Evolutionary conservation across 495 filamentous ascomycete species (phyloP), one percentile per base, ranked within the genome.

Genomic region (Extremus antarcticus): DNA sequence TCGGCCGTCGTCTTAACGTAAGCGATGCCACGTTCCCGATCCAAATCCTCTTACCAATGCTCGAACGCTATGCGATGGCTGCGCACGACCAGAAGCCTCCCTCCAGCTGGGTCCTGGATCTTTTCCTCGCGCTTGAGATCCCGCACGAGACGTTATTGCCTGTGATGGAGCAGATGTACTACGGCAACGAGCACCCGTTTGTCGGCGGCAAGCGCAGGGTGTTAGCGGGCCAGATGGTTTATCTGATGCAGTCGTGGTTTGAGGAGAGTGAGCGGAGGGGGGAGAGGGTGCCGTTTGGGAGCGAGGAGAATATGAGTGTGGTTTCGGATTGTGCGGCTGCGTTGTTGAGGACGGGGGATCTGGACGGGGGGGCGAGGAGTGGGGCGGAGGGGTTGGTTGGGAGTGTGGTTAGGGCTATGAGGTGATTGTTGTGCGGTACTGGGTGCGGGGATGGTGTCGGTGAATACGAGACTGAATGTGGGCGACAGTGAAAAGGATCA

Each of bases 151-250:
- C 82, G 1, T 73, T 96, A 16, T 76, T 87, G 60, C 73, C 81
- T 17, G 81, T 89, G 35, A 77, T 98, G 8, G 92, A 96, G 65
- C 72, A 73, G 29, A 83, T 94, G 74, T 90, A 84, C 64, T 90
- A 91, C 68, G 78, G 81, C 41, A 83, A 94, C 59, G 86, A 92
- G 64, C 74, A 82, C 7, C 92, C 94, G 0, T 96, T 95, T 69
- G 76, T 79, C 21, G 86, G 83, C 4, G 65, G 72, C 0, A 81
- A 80, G 49, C 76, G 78, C 48, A 74, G 71, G n/a, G 70, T 75
- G 51, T 68, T 88, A 19, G 81, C 80, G 25, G 70, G 70, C 39
- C 80, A 87, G 59, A 76, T 88, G 15, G 65, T 84, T 0, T 81
- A 86, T 63, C 67, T 86, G 20, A 67, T 79, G 15, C 64, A 76